phyloP scores from a whole-genome alignment of 371 early-diverging fungal genomes.

The Lichtheimia corymbifera region DNA sequence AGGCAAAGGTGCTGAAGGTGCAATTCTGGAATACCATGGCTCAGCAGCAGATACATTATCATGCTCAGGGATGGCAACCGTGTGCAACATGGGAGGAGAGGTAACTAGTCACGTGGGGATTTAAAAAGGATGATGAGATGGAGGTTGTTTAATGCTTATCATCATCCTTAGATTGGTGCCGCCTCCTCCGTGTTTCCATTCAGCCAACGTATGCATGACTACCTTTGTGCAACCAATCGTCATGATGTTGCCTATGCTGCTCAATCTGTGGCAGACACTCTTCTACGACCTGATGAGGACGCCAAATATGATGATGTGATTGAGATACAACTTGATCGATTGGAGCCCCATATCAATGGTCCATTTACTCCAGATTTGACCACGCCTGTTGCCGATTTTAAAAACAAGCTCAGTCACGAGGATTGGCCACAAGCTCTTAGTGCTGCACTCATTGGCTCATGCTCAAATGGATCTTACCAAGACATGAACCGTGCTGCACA shows the following conservation, averaged over 20 bases:
- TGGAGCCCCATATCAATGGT: slow-evolving; percentile 95
- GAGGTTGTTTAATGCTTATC: background rate
- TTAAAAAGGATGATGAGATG: background rate
- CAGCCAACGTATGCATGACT: slow-evolving; percentile 82
- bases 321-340: slow-evolving; percentile 82
- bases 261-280: slow-evolving; percentile 62
- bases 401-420: slow-evolving; percentile 74
- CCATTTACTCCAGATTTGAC: slow-evolving; percentile 95
- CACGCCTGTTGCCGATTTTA: slow-evolving; percentile 89
- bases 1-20: slow-evolving; percentile 58
- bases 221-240: slow-evolving; percentile 85
- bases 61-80: slow-evolving; percentile 97
- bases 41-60: slow-evolving; percentile 89
- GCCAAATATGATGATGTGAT: slow-evolving; percentile 91
- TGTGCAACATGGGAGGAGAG: slow-evolving; percentile 98
- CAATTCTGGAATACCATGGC: slow-evolving; percentile 95
- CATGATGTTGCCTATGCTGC: slow-evolving; percentile 73
- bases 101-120: background rate
- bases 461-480: slow-evolving; percentile 75
- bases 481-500: slow-evolving; percentile 92
- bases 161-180: slow-evolving; percentile 69
- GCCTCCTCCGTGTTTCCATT: slow-evolving; percentile 96
- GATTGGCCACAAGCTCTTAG: slow-evolving; percentile 84
- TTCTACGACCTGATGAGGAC: slow-evolving; percentile 83
- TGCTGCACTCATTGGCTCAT: slow-evolving; percentile 90